Conservation (phyloP, 2,329 filamentous ascomycete genomes). For the Boeremia exigua region DNA sequence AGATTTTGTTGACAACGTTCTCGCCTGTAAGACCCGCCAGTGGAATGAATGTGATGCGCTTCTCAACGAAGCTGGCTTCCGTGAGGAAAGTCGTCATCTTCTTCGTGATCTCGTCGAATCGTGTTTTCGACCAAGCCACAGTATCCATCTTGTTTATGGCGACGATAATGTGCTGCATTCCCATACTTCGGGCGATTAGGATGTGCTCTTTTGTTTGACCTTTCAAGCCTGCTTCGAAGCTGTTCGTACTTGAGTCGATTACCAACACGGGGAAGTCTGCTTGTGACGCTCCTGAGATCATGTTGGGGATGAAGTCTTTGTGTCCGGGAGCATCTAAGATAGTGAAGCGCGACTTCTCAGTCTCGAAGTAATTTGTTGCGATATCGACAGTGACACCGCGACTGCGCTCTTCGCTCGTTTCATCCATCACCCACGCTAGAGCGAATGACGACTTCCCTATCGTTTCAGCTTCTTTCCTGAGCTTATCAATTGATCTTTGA, state of each 20-base stretch:
- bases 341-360: conserved; percentile 83
- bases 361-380: conserved; percentile 93
- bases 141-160: conserved; percentile 96
- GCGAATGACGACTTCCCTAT: conserved; percentile 96
- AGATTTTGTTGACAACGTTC: conserved; percentile 73
- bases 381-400: conserved; percentile 97
- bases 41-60: conserved; percentile 85
- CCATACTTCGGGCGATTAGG: conserved; percentile 85
- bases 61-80: conserved; percentile 79
- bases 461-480: conserved; percentile 84
- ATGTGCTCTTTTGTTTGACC: conserved; percentile 96
- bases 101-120: conserved; percentile 84
- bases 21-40: conserved; percentile 89
- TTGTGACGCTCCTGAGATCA: conserved; percentile 96
- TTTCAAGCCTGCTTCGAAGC: conserved; percentile 90
- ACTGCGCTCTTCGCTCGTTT: conserved; percentile 84
- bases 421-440: conserved; percentile 95
- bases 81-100: conserved; percentile 84
- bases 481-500: conserved; percentile 85
- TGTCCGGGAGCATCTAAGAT: conserved; percentile 96
- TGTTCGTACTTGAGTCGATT: conserved; percentile 86
- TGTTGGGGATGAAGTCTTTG: conserved; percentile 95
- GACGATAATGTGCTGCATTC: conserved; percentile 84
- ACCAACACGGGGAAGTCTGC: conserved; percentile 96
- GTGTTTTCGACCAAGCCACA: conserved; percentile 78